These are phyloP conservation scores for Globisporangium solare DNA, from an alignment of 352 stramenopile species.

Conservation along the genomic window DNA sequence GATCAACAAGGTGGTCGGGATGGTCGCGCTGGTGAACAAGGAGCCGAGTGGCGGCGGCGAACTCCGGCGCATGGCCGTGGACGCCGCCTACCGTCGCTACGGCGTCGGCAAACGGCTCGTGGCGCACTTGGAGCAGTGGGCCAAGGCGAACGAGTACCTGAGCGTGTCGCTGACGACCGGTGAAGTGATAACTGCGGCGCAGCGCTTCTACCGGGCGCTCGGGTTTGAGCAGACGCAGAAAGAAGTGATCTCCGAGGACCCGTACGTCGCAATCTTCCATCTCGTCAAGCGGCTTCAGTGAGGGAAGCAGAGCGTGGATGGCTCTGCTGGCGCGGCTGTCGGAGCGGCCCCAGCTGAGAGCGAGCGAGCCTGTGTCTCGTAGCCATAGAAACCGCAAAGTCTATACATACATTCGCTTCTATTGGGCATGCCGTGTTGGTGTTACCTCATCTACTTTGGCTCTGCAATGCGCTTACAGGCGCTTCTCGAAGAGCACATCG, in stretches of 20 bases:
- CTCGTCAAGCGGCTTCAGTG: slow-evolving; percentile 29
- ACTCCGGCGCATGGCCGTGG: slow-evolving; percentile 42
- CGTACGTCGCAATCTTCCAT: slow-evolving; percentile 26
- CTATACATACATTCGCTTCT: too few species aligned
- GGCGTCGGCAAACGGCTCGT: slow-evolving; percentile 36
- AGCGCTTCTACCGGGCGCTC: slow-evolving; percentile 31
- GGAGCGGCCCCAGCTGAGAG: background rate
- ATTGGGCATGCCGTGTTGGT: too few species aligned
- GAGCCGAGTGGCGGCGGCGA: slow-evolving; percentile 22
- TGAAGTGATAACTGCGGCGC: slow-evolving; percentile 26
- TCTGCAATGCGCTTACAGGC: slow-evolving; percentile 4
- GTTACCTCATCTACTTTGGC: background rate
- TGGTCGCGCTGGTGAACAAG: slow-evolving; percentile 35
- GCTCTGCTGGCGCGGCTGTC: background rate
- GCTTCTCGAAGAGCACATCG: slow-evolving; percentile 24
- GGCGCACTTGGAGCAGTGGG: slow-evolving; percentile 35
- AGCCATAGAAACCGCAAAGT: too few species aligned
- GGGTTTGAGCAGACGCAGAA: slow-evolving; percentile 23
- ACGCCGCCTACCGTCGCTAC: slow-evolving; percentile 25
- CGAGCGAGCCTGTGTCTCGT: background rate
- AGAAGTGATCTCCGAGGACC: slow-evolving; percentile 26
- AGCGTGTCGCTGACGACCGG: slow-evolving; percentile 32
- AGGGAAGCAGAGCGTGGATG: background rate
- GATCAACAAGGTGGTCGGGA: slow-evolving; percentile 27
- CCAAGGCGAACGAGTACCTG: slow-evolving; percentile 23